phyloP scores from a whole-genome alignment of 352 stramenopile species.

The Saprolegnia diclina region DNA sequence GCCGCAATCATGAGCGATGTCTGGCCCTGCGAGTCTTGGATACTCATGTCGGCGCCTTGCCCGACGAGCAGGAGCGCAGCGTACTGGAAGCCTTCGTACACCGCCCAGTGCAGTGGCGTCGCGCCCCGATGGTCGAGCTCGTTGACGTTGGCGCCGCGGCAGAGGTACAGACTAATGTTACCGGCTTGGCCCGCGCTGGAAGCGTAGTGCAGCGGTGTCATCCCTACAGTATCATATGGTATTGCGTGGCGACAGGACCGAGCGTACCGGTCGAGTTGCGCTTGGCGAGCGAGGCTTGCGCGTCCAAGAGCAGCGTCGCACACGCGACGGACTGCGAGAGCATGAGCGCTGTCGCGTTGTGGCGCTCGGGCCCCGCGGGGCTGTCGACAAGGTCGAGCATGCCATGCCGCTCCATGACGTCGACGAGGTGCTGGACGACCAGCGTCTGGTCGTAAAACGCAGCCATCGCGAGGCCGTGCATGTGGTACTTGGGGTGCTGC shows the following conservation, averaged over 20 bases:
- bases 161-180: conserved; percentile 60
- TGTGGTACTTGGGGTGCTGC: conserved; percentile 59
- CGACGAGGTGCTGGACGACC: conserved; percentile 47
- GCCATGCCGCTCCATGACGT: background rate
- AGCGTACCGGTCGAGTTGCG: conserved; percentile 65
- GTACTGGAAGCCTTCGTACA: conserved; percentile 84
- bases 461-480: conserved; percentile 66
- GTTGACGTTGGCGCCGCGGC: conserved; percentile 57
- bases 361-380: conserved; percentile 56
- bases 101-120: conserved; percentile 71
- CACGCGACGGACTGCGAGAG: conserved; percentile 65
- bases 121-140: conserved; percentile 57
- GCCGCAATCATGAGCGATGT: conserved; percentile 78
- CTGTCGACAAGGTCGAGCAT: conserved; percentile 30
- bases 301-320: conserved; percentile 46
- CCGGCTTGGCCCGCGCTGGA: conserved; percentile 70
- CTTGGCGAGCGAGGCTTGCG: conserved; percentile 42
- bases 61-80: conserved; percentile 60
- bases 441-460: conserved; percentile 70
- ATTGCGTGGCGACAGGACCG: too few species aligned
- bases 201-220: conserved; percentile 77
- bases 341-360: conserved; percentile 68
- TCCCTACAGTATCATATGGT: conserved; percentile 11
- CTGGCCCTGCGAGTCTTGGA: conserved; percentile 65
- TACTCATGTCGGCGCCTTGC: conserved; percentile 38